Conservation (phyloP, 345 rosid species). For the Syzygium oleosum region DNA sequence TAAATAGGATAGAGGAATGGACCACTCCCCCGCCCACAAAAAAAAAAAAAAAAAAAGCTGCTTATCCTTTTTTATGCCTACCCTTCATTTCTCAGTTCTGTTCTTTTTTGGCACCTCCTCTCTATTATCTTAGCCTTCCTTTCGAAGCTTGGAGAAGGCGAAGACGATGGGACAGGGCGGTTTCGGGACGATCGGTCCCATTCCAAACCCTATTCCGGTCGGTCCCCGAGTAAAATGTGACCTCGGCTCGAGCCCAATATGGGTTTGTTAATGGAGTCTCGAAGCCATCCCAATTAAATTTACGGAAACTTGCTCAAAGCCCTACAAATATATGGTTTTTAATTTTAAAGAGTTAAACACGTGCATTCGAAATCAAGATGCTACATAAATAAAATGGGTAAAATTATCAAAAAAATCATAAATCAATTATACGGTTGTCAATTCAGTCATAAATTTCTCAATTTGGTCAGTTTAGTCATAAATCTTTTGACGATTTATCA, state of each 20-base stretch:
- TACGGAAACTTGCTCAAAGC: background rate
- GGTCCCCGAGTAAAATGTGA: background rate
- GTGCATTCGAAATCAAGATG: background rate
- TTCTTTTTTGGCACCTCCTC: background rate
- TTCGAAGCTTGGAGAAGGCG: background rate
- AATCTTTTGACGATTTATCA: background rate
- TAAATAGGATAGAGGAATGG: background rate
- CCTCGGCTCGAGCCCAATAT: background rate
- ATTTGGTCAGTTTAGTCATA: background rate
- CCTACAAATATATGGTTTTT: background rate
- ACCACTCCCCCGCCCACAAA: background rate
- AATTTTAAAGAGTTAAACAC: background rate
- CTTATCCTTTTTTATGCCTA: background rate
- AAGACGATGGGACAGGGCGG: background rate
- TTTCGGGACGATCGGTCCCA: background rate
- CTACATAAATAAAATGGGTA: background rate
- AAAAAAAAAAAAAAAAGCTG: background rate
- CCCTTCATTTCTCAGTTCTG: background rate
- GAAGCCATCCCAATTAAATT: background rate
- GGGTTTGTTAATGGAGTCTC: background rate
- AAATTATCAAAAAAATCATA: background rate
- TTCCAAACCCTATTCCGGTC: background rate
- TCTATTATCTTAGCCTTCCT: background rate
- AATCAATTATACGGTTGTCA: fast-evolving
- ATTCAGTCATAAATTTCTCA: fast-evolving